Base-by-base conservation (phyloP, 208 protist species). In the Leptomonas pyrrhocoris region DNA sequence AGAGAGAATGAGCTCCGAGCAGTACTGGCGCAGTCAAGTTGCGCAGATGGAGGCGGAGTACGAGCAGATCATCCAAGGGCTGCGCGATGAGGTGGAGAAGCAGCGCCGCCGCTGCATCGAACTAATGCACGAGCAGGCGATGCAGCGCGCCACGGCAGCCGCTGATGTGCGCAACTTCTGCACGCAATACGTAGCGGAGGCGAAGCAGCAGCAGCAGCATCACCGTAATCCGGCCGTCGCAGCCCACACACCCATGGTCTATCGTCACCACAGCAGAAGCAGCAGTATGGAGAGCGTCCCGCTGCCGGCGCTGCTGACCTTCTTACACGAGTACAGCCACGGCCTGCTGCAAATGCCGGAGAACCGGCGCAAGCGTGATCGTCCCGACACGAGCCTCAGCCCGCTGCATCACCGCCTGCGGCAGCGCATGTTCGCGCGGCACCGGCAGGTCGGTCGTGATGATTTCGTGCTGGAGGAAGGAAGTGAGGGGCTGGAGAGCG, bases 241-340 rank as follows among this genome's bases (percentile, higher is more conserved):
- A 8, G 11, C 23, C 25, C 12, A 21, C 15, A 28, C 57, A 25
- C 46, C 40, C 45, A 27, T n/a, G 67, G 46, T 19, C 23, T 42
- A 30, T 21, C 1, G 18, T 27, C 43, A 50, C 30, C 38, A n/a
- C 13, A 63, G 40, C 48, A 34, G 51, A 6, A 57, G 18, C 51
- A 62, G 31, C 4, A 51, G 57, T 2, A 46, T 49, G 12, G 77
- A 85, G 3, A 69, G 54, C 27, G 79, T 96, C 49, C 88, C 91
- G 0, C 53, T 92, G 19, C 43, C 74, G 7, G 53, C 50, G 12
- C 48, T 96, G 18, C 54, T 93, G 25, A 30, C 79, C 50, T 94
- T 92, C 55, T 68, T 96, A 34, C 86, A 93, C 64, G 68, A 84
- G 59, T 94, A 94, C 81, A 96, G 86, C 53, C 81, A 88, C 45